Evolutionary conservation across 2,329 filamentous ascomycete species (phyloP), one percentile per base, ranked within the genome.

Genomic region (Dendryphion nanum): DNA sequence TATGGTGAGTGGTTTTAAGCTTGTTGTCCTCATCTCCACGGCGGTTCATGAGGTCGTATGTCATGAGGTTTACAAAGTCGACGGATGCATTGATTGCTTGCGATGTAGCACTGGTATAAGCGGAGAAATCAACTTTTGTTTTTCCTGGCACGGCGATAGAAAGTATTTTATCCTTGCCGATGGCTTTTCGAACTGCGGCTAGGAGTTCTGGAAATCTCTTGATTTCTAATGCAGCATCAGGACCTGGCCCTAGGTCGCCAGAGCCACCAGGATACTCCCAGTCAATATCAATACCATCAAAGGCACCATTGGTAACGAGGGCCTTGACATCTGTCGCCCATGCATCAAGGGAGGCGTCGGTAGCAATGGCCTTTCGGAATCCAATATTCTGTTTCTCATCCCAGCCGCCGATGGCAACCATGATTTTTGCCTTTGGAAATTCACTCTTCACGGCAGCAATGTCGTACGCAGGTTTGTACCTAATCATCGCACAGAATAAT

Each of bases 1-100:
- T 82, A 51, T 86, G 82, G 56, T 87, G 83, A 33, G 70, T 74
- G 2, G 83, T 85, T 3, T 69, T 58, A n/a, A n/a, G n/a, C n/a
- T n/a, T n/a, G 32, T 66, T 79, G 61, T 86, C 79, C n/a, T n/a
- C n/a, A n/a, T n/a, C n/a, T n/a, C n/a, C n/a, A 16, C 84, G 77
- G 15, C 83, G 50, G 63, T 86, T 86, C 74, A 85, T 82, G 34
- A 87, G 56, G 53, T 87, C 83, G 54, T 87, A 87, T 0, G 77
- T 76, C 83, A 86, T 86, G 46, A 86, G 51, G 50, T 86, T 86
- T 45, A 86, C 67, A 51, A 81, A 83, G 55, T 86, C 81, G 14
- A 85, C 73, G 1, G 71, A 69, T 12, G 66, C 51, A 62, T 75
- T 75, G 47, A 86, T 83, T 32, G 68, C 63, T 2, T 78, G 79